Evolutionary conservation across 148 eudicot species (phyloP), one percentile per base, ranked within the genome.

Genomic region (Amaranthus palmeri): DNA sequence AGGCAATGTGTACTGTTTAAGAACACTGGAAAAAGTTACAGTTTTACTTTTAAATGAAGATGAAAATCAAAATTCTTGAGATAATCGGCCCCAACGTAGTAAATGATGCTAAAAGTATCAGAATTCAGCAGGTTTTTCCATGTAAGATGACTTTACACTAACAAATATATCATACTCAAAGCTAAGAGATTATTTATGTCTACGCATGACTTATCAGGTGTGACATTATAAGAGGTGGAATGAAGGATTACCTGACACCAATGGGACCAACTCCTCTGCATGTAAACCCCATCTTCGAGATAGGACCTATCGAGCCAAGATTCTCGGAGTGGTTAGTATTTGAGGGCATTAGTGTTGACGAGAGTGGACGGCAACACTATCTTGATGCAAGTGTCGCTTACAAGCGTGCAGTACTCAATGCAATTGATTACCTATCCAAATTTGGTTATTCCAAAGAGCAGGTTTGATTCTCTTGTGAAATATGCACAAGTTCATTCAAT

Each of bases 201-300:
- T 2, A 25, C 2, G 36, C 36, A 25, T 25, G 2, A 55, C 14
- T 17, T 70, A 25, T 50, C 76, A 92, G 98, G 83, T 92, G 96
- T 74, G 98, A 92, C 25, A 88, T 92, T 70, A 90, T 92, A 70
- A 79, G 93, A 79, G 89, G 87, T 48, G 96, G 93, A 65, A 90
- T 92, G 96, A 92, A 88, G 82, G 91, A 90, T 74, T 92, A 90
- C 84, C 87, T 92, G 10, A 92, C 98, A 52, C 98, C 98, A n/a
- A 92, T 92, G 98, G 96, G 98, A 47, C 98, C 98, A 4, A 88
- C 98, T 71, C 82, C 87, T 51, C 84, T 92, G n/a, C 93, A 92
- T 49, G 96, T 92, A 9, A 92, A 88, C 79, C 98, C 98, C 8
- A 88, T 92, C 74, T 92, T 90, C 17, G 98, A 92, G 84, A 90